Conservation (phyloP, 192 early-diverging fungal species). For the Allomyces arbusculus region DNA sequence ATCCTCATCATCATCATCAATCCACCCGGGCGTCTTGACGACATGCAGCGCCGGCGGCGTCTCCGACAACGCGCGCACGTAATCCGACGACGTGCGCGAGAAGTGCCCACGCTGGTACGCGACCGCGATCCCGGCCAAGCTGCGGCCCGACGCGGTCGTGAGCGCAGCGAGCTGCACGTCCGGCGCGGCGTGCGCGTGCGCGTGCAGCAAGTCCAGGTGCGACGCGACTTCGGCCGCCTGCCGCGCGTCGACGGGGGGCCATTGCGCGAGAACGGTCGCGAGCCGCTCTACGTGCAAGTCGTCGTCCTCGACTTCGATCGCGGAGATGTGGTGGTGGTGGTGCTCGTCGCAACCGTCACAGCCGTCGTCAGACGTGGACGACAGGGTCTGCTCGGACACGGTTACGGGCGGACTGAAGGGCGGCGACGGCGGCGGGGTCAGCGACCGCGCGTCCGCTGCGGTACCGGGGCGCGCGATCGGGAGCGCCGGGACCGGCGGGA, state of each 20-base stretch:
- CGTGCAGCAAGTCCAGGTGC: neutral
- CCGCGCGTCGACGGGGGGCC: no score
- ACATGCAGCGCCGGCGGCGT: neutral
- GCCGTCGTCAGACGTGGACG: no score
- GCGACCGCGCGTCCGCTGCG: neutral
- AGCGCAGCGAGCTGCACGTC: neutral
- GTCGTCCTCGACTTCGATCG: neutral
- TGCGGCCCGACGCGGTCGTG: neutral
- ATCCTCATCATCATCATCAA: no score
- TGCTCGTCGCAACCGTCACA: no score
- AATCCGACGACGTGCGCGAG: neutral
- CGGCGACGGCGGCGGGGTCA: neutral
- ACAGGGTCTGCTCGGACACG: no score
- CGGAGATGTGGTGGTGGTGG: neutral
- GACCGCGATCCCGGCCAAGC: neutral
- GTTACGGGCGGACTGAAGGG: neutral
- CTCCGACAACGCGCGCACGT: neutral
- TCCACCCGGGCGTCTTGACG: no score
- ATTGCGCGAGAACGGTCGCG: no score
- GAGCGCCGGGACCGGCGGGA: neutral
- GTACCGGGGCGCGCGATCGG: no score
- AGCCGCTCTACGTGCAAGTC: neutral
- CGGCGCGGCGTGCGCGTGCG: neutral
- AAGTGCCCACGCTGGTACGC: neutral
- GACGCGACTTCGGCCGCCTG: no score